phyloP scores from a whole-genome alignment of 176 grass and related monocot genomes.

The Triticum monococcum region DNA sequence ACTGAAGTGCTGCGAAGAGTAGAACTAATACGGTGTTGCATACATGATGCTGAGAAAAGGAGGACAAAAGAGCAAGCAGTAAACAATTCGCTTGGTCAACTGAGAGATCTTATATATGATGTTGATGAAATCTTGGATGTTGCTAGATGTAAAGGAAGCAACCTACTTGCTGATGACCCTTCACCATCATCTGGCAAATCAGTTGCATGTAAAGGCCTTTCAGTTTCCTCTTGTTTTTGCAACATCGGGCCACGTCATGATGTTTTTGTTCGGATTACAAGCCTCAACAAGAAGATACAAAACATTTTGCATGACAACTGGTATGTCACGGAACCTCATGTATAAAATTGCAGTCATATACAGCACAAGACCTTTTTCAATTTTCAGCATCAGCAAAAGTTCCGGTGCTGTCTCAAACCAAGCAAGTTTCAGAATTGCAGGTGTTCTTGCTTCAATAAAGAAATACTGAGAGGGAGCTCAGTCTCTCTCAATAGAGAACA shows the following conservation, averaged over 20 bases:
- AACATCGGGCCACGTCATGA: not conserved
- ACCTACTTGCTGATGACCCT: not conserved
- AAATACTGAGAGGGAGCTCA: too few species aligned
- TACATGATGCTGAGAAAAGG: constrained; percentile 20
- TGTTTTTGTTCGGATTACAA: too few species aligned
- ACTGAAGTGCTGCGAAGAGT: not conserved
- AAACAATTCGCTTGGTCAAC: constrained; percentile 27
- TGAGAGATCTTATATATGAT: constrained; percentile 46
- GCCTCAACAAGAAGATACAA: too few species aligned
- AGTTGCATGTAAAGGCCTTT: not conserved
- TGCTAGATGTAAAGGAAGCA: constrained; percentile 13
- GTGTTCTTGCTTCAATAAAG: too few species aligned
- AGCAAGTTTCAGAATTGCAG: too few species aligned
- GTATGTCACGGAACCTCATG: too few species aligned
- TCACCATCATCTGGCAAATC: not conserved
- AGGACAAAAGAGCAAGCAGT: not conserved
- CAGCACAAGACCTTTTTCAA: too few species aligned
- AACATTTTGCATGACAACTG: too few species aligned
- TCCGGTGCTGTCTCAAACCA: too few species aligned
- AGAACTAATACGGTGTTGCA: not conserved
- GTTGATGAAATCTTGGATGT: constrained; percentile 46
- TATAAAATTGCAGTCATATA: too few species aligned
- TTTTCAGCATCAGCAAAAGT: too few species aligned
- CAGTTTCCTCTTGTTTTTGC: not conserved
- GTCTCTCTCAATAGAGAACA: too few species aligned